Conservation (phyloP, 345 rosid genomes). For the Boechera stricta region DNA sequence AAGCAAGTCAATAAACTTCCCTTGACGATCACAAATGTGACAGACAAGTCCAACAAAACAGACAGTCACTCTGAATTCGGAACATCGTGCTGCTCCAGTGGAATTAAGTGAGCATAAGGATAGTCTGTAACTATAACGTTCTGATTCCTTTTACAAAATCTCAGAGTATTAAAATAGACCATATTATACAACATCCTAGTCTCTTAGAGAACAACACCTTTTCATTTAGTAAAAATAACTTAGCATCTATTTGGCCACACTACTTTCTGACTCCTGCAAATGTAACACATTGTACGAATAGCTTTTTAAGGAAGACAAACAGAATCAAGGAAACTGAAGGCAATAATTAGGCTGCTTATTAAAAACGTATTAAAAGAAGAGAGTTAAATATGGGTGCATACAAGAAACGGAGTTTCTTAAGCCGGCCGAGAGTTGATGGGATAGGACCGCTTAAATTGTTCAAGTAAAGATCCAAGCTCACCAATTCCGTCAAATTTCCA, state of each 20-base stretch:
- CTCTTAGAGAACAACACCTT: neutral
- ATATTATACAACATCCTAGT: conserved; percentile 1
- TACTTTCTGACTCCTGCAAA: conserved; percentile 12
- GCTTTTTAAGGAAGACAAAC: neutral
- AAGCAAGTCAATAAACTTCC: conserved; percentile 8
- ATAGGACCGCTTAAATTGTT: conserved; percentile 63
- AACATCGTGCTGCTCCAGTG: neutral
- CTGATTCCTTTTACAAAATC: neutral
- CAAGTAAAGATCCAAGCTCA: conserved; percentile 95
- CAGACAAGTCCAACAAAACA: neutral
- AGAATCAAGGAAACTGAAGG: conserved; percentile 13
- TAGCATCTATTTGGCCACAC: conserved; percentile 17
- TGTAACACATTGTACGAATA: neutral
- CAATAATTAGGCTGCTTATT: conserved; percentile 2
- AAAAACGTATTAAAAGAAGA: conserved; percentile 10
- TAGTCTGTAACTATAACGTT: neutral
- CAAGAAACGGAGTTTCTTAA: conserved; percentile 73
- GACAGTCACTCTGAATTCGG: conserved; percentile 6
- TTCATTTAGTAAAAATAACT: conserved; percentile 4
- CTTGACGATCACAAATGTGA: neutral
- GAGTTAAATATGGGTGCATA: conserved; percentile 47
- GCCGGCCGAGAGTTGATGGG: conserved; percentile 65
- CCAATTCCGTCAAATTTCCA: conserved; percentile 79
- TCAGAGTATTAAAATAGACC: neutral
- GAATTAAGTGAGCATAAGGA: neutral